These are phyloP conservation scores for Penicillium psychrosexuale DNA, from an alignment of 2,329 filamentous ascomycete species.

Conservation along the genomic window DNA sequence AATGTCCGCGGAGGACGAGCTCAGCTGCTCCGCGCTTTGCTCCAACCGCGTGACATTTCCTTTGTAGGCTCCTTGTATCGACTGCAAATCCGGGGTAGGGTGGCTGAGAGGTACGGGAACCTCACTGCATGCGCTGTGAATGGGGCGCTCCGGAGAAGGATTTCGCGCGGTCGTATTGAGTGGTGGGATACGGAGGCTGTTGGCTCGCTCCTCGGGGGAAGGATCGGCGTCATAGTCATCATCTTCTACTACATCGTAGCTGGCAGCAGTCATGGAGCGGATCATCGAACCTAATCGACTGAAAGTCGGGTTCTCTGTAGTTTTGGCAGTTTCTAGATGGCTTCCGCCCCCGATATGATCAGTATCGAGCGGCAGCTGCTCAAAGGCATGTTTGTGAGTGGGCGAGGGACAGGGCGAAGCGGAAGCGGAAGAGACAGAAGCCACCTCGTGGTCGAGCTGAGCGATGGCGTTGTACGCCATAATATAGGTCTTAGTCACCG, in stretches of 20 bases:
- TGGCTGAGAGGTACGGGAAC: conserved; percentile 45
- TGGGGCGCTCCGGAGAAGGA: conserved; percentile 31
- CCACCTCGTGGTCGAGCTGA: conserved; percentile 41
- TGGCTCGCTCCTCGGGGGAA: conserved; percentile 21
- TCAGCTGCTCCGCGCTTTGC: conserved; percentile 48
- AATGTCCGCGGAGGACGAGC: conserved; percentile 46
- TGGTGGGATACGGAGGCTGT: conserved; percentile 27
- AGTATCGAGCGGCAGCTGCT: conserved; percentile 30
- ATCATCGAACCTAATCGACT: conserved; percentile 34
- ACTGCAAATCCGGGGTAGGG: conserved; percentile 50
- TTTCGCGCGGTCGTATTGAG: conserved; percentile 27
- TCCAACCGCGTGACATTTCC: conserved; percentile 51
- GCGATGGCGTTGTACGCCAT: conserved; percentile 47
- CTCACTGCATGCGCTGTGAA: conserved; percentile 42
- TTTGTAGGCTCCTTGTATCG: conserved; percentile 50
- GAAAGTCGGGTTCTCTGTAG: conserved; percentile 24
- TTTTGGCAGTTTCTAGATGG: conserved; percentile 30
- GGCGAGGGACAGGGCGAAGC: conserved; percentile 33
- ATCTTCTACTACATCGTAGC: conserved; percentile 48
- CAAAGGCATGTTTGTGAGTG: conserved; percentile 24
- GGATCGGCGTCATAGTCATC: conserved; percentile 46
- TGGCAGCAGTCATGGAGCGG: conserved; percentile 37
- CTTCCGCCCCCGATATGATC: conserved; percentile 31
- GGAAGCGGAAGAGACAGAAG: conserved; percentile 38
- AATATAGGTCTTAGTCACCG: conserved; percentile 10